These are phyloP conservation scores for Leptographium wingfieldii DNA, from an alignment of 2,329 filamentous ascomycete species.

Conservation along the genomic window DNA sequence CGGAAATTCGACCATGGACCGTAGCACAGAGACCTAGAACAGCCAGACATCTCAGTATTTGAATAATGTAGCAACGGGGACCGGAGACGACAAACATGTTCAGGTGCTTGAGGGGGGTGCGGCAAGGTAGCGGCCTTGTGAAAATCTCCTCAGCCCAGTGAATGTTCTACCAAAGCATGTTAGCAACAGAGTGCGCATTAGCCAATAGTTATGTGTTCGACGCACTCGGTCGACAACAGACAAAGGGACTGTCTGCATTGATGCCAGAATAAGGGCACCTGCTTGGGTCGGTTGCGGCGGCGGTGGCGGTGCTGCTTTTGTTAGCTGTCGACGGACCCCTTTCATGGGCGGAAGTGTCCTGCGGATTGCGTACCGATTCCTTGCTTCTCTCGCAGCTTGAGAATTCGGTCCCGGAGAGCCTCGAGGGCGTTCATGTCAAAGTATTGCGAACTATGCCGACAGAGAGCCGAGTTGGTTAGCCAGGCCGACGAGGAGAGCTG, in stretches of 20 bases:
- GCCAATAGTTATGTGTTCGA: neutral
- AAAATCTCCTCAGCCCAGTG: slow-evolving; percentile 54
- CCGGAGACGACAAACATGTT: slow-evolving; percentile 8
- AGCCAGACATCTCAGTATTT: neutral
- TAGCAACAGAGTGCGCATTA: slow-evolving; percentile 6
- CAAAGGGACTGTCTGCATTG: slow-evolving; percentile 14
- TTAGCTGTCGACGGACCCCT: slow-evolving; percentile 10
- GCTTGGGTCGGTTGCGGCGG: slow-evolving; percentile 24
- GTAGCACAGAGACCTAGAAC: slow-evolving; percentile 30
- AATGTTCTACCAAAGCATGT: neutral
- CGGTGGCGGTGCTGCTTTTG: slow-evolving; percentile 5
- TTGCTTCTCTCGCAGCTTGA: slow-evolving; percentile 39
- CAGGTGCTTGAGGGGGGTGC: slow-evolving; percentile 34
- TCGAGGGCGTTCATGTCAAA: slow-evolving; percentile 46
- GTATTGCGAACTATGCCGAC: slow-evolving; percentile 28
- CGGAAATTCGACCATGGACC: slow-evolving; percentile 32
- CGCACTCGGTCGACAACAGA: slow-evolving; percentile 14
- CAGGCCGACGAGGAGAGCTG: neutral
- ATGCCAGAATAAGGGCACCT: slow-evolving; percentile 22
- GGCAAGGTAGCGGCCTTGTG: slow-evolving; percentile 36
- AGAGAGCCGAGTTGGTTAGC: neutral
- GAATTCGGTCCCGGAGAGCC: slow-evolving; percentile 31
- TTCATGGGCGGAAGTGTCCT: neutral
- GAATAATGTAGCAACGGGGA: neutral
- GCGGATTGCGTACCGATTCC: slow-evolving; percentile 23